Evolutionary conservation across 169 alveolate genomes (phyloP).

Genomic region (Theileria equi): DNA sequence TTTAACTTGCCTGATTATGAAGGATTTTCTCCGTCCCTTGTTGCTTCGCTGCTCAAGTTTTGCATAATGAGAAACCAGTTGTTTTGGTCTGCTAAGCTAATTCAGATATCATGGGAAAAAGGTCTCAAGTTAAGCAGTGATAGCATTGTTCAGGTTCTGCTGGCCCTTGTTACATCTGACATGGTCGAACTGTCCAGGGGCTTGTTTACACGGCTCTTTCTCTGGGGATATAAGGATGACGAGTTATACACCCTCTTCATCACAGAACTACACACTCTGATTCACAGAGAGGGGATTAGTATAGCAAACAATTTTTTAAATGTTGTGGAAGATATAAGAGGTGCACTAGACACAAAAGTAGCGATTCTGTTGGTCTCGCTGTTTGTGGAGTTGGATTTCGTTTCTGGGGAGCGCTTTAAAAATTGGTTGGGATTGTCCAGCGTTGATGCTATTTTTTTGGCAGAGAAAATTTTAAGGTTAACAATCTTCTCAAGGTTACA

Average conservation of each 20-base stretch:
- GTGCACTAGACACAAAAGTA: background rate
- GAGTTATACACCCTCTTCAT: background rate
- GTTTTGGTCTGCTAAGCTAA: constrained; percentile 28
- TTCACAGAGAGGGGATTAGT: background rate
- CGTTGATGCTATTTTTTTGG: background rate
- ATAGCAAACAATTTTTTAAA: background rate
- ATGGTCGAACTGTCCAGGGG: constrained; percentile 19
- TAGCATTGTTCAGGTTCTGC: constrained; percentile 29
- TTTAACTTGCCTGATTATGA: constrained; percentile 22
- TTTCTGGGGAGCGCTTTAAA: background rate
- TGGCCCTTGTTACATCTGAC: constrained; percentile 20
- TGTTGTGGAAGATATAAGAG: constrained; percentile 8
- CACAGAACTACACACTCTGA: background rate
- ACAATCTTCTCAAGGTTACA: background rate
- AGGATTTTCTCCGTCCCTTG: constrained; percentile 11
- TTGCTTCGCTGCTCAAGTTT: constrained; percentile 22
- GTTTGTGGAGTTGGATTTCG: background rate
- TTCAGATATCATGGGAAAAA: constrained; percentile 44
- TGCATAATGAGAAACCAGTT: constrained; percentile 42
- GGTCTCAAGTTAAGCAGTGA: constrained; percentile 10
- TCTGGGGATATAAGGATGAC: background rate
- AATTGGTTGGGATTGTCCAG: background rate
- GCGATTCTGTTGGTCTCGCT: background rate
- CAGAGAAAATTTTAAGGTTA: constrained; percentile 3
- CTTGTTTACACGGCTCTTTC: background rate